Evolutionary conservation across 2,329 filamentous ascomycete species (phyloP).

Genomic region (Pezicula carpinea): DNA sequence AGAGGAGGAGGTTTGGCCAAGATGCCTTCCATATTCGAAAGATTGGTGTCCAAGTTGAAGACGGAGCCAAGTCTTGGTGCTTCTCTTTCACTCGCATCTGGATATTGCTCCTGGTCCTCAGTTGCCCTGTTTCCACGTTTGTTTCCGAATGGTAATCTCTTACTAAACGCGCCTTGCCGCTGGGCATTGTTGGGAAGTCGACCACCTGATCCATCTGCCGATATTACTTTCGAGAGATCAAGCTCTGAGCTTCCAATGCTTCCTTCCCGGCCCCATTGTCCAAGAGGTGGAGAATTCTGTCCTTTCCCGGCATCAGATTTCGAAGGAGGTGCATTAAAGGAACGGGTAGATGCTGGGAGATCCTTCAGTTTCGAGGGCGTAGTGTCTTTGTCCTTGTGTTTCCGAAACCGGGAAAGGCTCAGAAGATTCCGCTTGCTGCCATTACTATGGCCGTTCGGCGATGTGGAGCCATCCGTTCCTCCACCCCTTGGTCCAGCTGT

Average conservation of each 20-base stretch:
- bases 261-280: slow-evolving; percentile 25
- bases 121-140: slow-evolving; percentile 43
- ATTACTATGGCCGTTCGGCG: slow-evolving; percentile 28
- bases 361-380: slow-evolving; percentile 39
- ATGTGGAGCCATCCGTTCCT: slow-evolving; percentile 44
- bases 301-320: slow-evolving; percentile 15
- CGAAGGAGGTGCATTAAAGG: slow-evolving; percentile 36
- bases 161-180: slow-evolving; percentile 35
- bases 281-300: slow-evolving; percentile 21
- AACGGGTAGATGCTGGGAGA: slow-evolving; percentile 48
- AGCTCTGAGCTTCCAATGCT: slow-evolving; percentile 23
- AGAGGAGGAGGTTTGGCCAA: slow-evolving; percentile 66
- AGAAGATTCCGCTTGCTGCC: slow-evolving; percentile 18
- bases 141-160: slow-evolving; percentile 55
- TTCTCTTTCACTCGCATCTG: slow-evolving; percentile 17
- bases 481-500: slow-evolving; percentile 11
- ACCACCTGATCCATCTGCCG: slow-evolving; percentile 11
- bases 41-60: slow-evolving; percentile 80
- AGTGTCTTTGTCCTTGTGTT: slow-evolving; percentile 51
- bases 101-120: slow-evolving; percentile 52
- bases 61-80: slow-evolving; percentile 41
- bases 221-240: slow-evolving; percentile 16
- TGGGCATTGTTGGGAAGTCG: slow-evolving; percentile 5
- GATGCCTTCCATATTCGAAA: slow-evolving; percentile 89
- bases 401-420: slow-evolving; percentile 26